Conservation (phyloP, 768 basidiomycete genomes). For the Hygrophorus russula region DNA sequence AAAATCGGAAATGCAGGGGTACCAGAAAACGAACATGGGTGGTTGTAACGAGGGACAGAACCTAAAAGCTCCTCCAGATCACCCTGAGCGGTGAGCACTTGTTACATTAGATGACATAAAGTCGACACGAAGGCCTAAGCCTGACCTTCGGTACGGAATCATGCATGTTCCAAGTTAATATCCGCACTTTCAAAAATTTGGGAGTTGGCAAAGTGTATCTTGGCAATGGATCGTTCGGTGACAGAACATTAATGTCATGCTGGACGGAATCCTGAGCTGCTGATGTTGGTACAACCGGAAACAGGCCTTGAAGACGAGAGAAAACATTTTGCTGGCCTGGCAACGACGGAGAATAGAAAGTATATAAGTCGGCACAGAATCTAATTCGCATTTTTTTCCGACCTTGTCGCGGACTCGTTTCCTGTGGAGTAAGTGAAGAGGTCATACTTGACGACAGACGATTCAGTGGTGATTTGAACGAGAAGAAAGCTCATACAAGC, state of each 20-base stretch:
- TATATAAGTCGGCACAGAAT: background rate
- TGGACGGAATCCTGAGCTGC: constrained; percentile 9
- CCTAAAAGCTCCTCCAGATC: constrained; percentile 66
- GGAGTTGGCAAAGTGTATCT: constrained; percentile 16
- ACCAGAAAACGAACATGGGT: constrained; percentile 15
- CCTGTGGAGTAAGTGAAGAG: background rate
- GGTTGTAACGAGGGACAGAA: constrained; percentile 35
- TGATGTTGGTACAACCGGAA: constrained; percentile 27
- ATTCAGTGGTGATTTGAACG: background rate
- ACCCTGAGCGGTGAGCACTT: constrained; percentile 48
- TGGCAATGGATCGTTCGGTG: constrained; percentile 14
- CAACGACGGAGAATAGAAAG: background rate
- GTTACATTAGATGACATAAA: background rate
- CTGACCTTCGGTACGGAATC: constrained; percentile 66
- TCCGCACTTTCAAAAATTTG: constrained; percentile 51
- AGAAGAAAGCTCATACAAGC: too few relatives aligned
- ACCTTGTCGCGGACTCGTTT: background rate
- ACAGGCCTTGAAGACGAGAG: constrained; percentile 39
- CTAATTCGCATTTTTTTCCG: background rate
- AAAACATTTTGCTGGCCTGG: constrained; percentile 30
- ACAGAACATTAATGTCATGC: constrained; percentile 13
- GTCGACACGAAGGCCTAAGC: background rate
- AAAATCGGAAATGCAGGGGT: constrained; percentile 32
- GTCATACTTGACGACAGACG: background rate
- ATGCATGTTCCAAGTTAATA: constrained; percentile 83